phyloP scores from a whole-genome alignment of 495 filamentous ascomycete species.

The Penicillium psychrofluorescens region DNA sequence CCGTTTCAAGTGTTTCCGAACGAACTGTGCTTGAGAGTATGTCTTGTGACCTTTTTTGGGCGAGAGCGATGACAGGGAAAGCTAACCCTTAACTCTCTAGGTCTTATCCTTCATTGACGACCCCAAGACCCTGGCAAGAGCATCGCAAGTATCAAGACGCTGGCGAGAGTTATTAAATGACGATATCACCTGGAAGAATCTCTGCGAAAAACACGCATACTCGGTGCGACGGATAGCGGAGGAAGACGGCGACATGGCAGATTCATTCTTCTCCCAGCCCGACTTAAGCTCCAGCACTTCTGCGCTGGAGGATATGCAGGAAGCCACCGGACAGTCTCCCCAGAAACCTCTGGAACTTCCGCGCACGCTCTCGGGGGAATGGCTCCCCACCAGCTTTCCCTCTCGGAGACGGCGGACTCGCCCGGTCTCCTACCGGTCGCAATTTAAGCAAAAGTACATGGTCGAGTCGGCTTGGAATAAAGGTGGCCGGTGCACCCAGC shows the following conservation, averaged over 20 bases:
- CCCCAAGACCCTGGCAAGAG: conserved; percentile 80
- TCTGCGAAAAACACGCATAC: conserved; percentile 81
- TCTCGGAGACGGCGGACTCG: conserved; percentile 33
- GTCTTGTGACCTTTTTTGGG: conserved; percentile 9
- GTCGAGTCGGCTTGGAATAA: conserved; percentile 96
- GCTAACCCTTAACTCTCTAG: conserved; percentile 30
- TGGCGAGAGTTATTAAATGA: conserved; percentile 93
- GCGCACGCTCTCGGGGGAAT: conserved; percentile 31
- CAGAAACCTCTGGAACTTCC: conserved; percentile 22
- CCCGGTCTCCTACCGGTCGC: conserved; percentile 74
- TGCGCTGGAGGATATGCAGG: not conserved
- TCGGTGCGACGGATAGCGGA: conserved; percentile 60
- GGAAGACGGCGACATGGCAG: conserved; percentile 34
- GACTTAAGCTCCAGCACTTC: no score
- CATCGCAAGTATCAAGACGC: conserved; percentile 84
- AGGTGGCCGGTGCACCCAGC: conserved; percentile 68
- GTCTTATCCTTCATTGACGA: conserved; percentile 93
- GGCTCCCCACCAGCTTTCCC: conserved; percentile 22
- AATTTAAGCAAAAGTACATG: conserved; percentile 96
- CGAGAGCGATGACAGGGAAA: not conserved
- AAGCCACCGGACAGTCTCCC: conserved; percentile 18
- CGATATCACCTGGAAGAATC: conserved; percentile 95
- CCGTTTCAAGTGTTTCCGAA: conserved; percentile 84
- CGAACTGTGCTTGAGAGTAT: conserved; percentile 82
- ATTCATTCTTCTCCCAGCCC: conserved; percentile 26